These are phyloP conservation scores for Colletotrichum magnum DNA, from an alignment of 2,329 filamentous ascomycete species.

Conservation along the genomic window DNA sequence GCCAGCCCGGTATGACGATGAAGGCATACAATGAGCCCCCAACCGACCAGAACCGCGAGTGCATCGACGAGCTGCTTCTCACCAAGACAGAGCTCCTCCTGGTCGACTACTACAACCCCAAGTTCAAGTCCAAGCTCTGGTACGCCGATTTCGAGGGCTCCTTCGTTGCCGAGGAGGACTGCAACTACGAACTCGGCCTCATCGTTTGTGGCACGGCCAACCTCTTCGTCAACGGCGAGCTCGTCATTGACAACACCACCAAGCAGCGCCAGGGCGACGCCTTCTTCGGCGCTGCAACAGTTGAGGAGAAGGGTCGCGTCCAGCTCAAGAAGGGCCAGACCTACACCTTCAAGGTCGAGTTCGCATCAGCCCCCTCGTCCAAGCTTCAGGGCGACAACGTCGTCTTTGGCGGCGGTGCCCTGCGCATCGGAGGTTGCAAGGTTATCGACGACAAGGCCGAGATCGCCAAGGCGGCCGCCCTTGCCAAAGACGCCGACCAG, in stretches of 20 bases:
- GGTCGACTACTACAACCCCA: constrained; percentile 66
- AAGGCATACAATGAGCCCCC: constrained; percentile 73
- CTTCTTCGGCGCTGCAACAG: constrained; percentile 76
- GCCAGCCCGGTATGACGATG: constrained; percentile 72
- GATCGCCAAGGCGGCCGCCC: constrained; percentile 75
- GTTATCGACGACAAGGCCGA: constrained; percentile 70
- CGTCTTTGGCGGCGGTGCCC: constrained; percentile 70
- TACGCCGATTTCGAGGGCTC: constrained; percentile 74
- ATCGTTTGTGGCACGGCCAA: constrained; percentile 77
- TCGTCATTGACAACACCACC: constrained; percentile 76
- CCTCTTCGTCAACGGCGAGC: constrained; percentile 72
- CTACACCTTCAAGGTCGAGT: constrained; percentile 73
- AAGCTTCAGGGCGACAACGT: constrained; percentile 66
- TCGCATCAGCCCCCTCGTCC: constrained; percentile 71
- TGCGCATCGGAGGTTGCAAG: constrained; percentile 73
- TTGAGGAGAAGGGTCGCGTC: constrained; percentile 73
- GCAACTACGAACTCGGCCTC: constrained; percentile 75
- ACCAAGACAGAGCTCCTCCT: constrained; percentile 65
- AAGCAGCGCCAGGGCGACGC: constrained; percentile 73
- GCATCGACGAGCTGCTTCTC: constrained; percentile 65
- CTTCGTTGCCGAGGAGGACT: constrained; percentile 72
- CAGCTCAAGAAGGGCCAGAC: constrained; percentile 70
- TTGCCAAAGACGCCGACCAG: constrained; percentile 80
- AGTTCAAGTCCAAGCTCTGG: constrained; percentile 66
- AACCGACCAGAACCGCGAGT: constrained; percentile 58